Evolutionary conservation across 2,329 filamentous ascomycete species (phyloP), one percentile per base, ranked within the genome.

Genomic region (Zymoseptoria passerinii): DNA sequence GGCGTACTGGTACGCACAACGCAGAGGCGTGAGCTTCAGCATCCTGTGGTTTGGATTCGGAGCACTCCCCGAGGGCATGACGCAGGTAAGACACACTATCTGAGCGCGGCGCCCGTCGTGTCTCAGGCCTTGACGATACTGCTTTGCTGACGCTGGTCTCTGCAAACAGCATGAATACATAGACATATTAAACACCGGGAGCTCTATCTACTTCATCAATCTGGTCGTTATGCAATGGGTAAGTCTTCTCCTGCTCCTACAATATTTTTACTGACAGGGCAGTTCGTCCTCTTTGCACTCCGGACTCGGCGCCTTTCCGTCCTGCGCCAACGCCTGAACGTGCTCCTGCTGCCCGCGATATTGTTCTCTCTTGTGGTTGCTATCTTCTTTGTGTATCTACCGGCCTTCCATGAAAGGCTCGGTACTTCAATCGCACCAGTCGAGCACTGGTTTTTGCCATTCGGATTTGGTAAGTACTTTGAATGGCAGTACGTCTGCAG

Each of bases 191-290:
- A 86, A 85, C 62, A 78, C 81, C 60, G 87, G 86, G 0, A 86
- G 82, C 44, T 88, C 84, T 16, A 85, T 92, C 60, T 92, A 92
- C 72, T 92, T n/a, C n/a, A n/a, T n/a, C n/a, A n/a, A n/a, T n/a
- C n/a, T n/a, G n/a, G n/a, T n/a, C n/a, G n/a, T n/a, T n/a, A n/a
- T n/a, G n/a, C n/a, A n/a, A n/a, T n/a, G n/a, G n/a, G n/a, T n/a
- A n/a, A n/a, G n/a, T n/a, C n/a, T n/a, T n/a, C n/a, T n/a, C n/a
- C n/a, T n/a, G n/a, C n/a, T n/a, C n/a, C n/a, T n/a, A n/a, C n/a
- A n/a, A n/a, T n/a, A n/a, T n/a, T n/a, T n/a, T n/a, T n/a, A n/a
- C n/a, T n/a, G n/a, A n/a, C n/a, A n/a, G n/a, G n/a, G n/a, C n/a
- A n/a, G 78, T 90, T 90, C 77, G 89, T 87, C 68, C 77, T 91